A percentile compares a stretch with the other conserved stretches of the same genome.
Conservation (phyloP, 768 basidiomycete genomes). For the Boletus fagicola region DNA sequence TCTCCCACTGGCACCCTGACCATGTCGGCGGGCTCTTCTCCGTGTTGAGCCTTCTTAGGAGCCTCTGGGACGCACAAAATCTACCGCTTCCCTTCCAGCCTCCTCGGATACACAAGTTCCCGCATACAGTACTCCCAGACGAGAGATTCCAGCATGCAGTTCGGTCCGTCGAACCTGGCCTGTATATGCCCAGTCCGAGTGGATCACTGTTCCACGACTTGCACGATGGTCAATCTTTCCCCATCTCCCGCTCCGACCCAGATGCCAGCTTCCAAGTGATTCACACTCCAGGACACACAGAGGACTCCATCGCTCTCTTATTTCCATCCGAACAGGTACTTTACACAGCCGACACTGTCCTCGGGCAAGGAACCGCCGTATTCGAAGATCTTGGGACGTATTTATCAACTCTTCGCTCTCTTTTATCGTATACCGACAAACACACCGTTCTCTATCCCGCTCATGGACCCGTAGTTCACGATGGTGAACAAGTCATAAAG, state of each 20-base stretch:
- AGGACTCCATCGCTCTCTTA: conserved; percentile 77
- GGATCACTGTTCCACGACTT: conserved; percentile 58
- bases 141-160: conserved; percentile 37
- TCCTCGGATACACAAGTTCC: conserved; percentile 77
- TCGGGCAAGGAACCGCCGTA: conserved; percentile 87
- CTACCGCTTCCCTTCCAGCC: conserved; percentile 50
- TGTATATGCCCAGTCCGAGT: conserved; percentile 44
- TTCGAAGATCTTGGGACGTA: conserved; percentile 83
- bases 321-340: conserved; percentile 68
- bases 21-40: conserved; percentile 75
- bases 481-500: conserved; percentile 59
- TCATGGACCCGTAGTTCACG: conserved; percentile 76
- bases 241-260: conserved; percentile 27
- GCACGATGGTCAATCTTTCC: conserved; percentile 51
- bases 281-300: conserved; percentile 88
- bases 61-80: conserved; percentile 58
- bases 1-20: conserved; percentile 87
- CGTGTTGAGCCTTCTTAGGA: conserved; percentile 63
- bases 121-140: conserved; percentile 34
- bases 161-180: conserved; percentile 38
- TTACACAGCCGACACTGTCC: conserved; percentile 88
- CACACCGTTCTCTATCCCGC: conserved; percentile 75
- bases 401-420: conserved; percentile 56
- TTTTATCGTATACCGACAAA: conserved; percentile 45
- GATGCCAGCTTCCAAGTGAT: conserved; percentile 53